Conservation (phyloP, 495 filamentous ascomycete genomes). For the Melanomma pulvis-pyrius region DNA sequence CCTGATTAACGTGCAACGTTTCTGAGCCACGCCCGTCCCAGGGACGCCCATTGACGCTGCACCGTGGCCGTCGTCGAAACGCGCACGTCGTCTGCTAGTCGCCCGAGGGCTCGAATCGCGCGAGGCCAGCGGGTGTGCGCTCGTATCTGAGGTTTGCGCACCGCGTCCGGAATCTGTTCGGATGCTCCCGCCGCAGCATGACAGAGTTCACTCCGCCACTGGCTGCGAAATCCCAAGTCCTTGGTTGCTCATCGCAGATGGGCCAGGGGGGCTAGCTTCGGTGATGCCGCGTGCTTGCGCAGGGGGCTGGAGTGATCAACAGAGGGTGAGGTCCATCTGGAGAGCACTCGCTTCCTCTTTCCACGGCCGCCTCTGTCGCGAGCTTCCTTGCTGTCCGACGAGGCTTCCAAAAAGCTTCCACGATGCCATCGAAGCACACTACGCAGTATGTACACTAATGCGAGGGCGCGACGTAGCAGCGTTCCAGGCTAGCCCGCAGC, state of each 20-base stretch:
- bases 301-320: conserved; percentile 23
- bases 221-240: conserved; percentile 23
- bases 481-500: background rate
- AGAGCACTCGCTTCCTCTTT: conserved; percentile 15
- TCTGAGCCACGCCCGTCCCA: background rate
- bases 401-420: background rate
- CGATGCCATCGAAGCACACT: background rate
- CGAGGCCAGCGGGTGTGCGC: background rate
- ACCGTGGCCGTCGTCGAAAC: background rate
- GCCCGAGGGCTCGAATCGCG: no score
- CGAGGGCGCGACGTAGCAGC: no score
- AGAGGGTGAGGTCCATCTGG: conserved; percentile 1
- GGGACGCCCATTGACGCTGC: background rate
- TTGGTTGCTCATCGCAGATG: conserved; percentile 25
- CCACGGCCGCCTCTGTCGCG: background rate
- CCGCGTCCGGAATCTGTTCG: no score
- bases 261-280: conserved; percentile 31
- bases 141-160: conserved; percentile 5
- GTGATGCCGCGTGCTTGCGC: conserved; percentile 37
- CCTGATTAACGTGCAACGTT: conserved; percentile 5
- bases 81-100: background rate
- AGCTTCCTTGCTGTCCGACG: background rate
- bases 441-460: no score
- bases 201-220: conserved; percentile 13
- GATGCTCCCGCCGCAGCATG: conserved; percentile 30